Evolutionary conservation across 1,284 basidiomycete genomes (phyloP).

Genomic region (Rhodotorula sp.): DNA sequence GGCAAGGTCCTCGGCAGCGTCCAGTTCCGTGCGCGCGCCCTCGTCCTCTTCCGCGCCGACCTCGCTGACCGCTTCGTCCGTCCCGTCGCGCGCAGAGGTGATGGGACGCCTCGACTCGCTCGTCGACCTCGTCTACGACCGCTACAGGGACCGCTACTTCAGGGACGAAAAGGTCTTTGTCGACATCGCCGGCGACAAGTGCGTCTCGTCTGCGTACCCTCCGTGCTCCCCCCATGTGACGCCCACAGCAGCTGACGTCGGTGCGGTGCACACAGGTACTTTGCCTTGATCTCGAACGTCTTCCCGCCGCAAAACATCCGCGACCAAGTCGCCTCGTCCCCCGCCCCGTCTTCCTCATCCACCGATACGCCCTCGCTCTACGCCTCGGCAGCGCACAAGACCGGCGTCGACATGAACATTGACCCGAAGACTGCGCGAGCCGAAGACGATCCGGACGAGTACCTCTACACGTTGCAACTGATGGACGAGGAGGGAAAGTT

Average conservation of each 20-base stretch:
- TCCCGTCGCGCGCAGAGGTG: conserved; percentile 64
- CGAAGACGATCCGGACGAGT: conserved; percentile 72
- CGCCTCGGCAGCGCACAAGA: conserved; percentile 58
- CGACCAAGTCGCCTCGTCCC: neutral
- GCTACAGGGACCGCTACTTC: conserved; percentile 94
- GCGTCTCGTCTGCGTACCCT: too few relatives aligned
- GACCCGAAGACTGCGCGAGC: conserved; percentile 65
- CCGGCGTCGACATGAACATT: conserved; percentile 73
- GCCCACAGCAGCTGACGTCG: conserved; percentile 53
- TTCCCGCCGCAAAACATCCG: conserved; percentile 63
- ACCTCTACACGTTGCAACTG: conserved; percentile 85
- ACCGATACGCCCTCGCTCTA: conserved; percentile 28
- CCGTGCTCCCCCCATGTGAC: conserved; percentile 27
- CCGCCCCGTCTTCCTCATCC: conserved; percentile 44
- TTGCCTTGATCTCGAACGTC: conserved; percentile 70
- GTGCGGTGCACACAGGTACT: conserved; percentile 59
- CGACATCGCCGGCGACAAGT: conserved; percentile 48
- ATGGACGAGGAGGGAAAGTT: conserved; percentile 53
- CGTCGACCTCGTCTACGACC: conserved; percentile 88
- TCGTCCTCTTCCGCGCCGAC: neutral
- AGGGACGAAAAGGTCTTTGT: conserved; percentile 63
- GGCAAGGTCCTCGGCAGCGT: conserved; percentile 83
- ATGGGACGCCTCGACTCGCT: conserved; percentile 92
- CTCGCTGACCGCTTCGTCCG: conserved; percentile 3
- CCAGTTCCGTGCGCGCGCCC: conserved; percentile 80